Base-by-base conservation (phyloP, 345 rosid genomes). In the Arabis alpina region DNA sequence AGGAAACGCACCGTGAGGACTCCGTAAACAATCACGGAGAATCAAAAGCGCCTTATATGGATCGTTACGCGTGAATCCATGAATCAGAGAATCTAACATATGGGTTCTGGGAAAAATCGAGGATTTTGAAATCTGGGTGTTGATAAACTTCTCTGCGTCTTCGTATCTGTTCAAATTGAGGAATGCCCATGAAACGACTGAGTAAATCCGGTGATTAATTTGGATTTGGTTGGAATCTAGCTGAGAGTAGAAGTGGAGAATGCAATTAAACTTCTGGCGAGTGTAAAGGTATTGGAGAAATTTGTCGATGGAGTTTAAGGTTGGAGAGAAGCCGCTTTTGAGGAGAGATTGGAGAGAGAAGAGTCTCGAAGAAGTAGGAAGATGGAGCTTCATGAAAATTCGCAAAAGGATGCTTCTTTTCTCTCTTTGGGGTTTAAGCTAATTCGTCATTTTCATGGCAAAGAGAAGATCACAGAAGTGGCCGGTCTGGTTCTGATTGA, bases 61-160 rank as follows among this genome's bases (percentile, higher is more conserved):
- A 76, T 88, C 84, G 23, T 79, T 64, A 2, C 45, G 74, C 44
- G 77, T 43, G 55, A 82, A 63, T 12, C 88, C 92, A 68, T 62
- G 82, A 67, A 90, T 79, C 2, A 90, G 75, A 64, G 79, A 79
- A 79, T 90, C 92, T 72, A 81, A 80, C 53, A 78, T 41, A 3
- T 54, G 80, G n/a, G 25, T 32, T 24, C 51, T 72, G 54, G 86
- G 68, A 10, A 70, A 80, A 37, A 44, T 48, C 54, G 80, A 77
- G 62, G 76, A 39, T 60, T 80, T 83, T 42, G 68, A 63, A 54
- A 71, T 61, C 54, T 72, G 88, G 68, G 79, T 55, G 58, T 71
- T 73, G 76, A 85, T 77, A 56, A 85, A 84, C 56, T 32, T 57
- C 81, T 80, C 85, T 4, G 87, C 92, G 61, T 85, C 92, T 69